Conservation (phyloP, 306 rosid species). For the Sicyos baderoa region DNA sequence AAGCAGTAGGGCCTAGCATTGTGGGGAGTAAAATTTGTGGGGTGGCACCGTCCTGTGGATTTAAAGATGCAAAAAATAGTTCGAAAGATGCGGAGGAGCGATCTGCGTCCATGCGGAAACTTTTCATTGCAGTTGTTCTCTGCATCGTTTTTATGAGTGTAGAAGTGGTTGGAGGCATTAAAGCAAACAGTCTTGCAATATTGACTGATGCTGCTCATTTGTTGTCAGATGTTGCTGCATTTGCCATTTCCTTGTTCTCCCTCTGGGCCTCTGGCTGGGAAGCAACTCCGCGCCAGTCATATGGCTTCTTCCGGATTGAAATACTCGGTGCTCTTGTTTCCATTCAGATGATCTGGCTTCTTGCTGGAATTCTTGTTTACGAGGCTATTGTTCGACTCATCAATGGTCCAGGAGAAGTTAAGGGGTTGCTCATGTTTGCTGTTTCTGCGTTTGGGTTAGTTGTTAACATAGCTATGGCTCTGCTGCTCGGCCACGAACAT, state of each 20-base stretch:
- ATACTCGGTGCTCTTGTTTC: constrained; percentile 56
- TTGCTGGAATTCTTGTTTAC: constrained; percentile 54
- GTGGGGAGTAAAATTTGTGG: constrained; percentile 43
- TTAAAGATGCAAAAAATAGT: constrained; percentile 38
- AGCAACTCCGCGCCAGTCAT: constrained; percentile 54
- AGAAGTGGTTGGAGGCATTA: constrained; percentile 50
- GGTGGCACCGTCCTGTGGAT: constrained; percentile 50
- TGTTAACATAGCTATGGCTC: constrained; percentile 47
- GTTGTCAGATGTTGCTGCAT: constrained; percentile 54
- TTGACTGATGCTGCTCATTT: constrained; percentile 61
- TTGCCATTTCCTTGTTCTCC: constrained; percentile 51
- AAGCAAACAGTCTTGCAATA: constrained; percentile 63
- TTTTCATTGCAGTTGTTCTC: constrained; percentile 39
- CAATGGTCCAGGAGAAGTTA: constrained; percentile 40
- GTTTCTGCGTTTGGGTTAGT: constrained; percentile 50
- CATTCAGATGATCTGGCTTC: constrained; percentile 65
- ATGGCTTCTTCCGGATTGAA: constrained; percentile 56
- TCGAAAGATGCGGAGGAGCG: constrained; percentile 45
- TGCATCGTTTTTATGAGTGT: constrained; percentile 47
- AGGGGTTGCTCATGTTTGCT: constrained; percentile 47
- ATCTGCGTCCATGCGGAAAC: constrained; percentile 44
- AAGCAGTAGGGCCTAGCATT: constrained; percentile 23
- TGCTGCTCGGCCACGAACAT: constrained; percentile 47
- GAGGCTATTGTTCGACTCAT: constrained; percentile 46
- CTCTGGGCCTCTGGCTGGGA: constrained; percentile 65